phyloP scores from a whole-genome alignment of 2,329 filamentous ascomycete species.

The Apiospora hydei region DNA sequence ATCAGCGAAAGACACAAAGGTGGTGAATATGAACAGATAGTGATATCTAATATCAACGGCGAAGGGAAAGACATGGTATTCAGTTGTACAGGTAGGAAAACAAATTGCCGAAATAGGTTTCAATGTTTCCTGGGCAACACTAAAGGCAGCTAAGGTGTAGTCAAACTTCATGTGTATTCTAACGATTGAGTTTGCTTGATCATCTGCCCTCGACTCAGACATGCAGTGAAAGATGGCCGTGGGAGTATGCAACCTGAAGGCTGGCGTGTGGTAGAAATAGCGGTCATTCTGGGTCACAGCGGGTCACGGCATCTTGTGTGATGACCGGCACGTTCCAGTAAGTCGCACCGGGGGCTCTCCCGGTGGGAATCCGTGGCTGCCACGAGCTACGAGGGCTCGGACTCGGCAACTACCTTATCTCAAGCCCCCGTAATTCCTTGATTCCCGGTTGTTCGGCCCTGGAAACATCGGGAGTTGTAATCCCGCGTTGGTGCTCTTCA shows the following conservation, averaged over 20 bases:
- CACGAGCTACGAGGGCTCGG: not conserved
- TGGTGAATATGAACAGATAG: not conserved
- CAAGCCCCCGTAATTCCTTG: not conserved
- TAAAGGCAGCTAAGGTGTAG: not conserved
- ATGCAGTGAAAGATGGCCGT: not conserved
- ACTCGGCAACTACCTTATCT: not conserved
- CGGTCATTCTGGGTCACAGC: conserved; percentile 1
- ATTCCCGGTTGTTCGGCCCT: not conserved
- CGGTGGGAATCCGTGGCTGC: not conserved
- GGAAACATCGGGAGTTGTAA: not conserved
- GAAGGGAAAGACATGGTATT: not conserved
- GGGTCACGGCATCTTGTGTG: conserved; percentile 15
- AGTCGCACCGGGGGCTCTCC: not conserved
- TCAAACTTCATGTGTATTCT: not conserved
- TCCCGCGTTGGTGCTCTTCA: not conserved
- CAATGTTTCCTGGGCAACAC: not conserved
- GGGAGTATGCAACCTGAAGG: not conserved
- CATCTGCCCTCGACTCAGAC: not conserved
- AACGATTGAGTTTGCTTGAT: not conserved
- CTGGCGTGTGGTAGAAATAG: not conserved
- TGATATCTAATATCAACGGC: not conserved
- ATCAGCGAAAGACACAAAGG: not conserved
- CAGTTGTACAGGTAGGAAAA: not conserved
- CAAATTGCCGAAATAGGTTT: not conserved
- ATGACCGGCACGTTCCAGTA: conserved; percentile 13